Evolutionary conservation across 805 yeast genomes (phyloP), one percentile per base, ranked within the genome.

Genomic region (Saccharomycopsis guyanensis): DNA sequence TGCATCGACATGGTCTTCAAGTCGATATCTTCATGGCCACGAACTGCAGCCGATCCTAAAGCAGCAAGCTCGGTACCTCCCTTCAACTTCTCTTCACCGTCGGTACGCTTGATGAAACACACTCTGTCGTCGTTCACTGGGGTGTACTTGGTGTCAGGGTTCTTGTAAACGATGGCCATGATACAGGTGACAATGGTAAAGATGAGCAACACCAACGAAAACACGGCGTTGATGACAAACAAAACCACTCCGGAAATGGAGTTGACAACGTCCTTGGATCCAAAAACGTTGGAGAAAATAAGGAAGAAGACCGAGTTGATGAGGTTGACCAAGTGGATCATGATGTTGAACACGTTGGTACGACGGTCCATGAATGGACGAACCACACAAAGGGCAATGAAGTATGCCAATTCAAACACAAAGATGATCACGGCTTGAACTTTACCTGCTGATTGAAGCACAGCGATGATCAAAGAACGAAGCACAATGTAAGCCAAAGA

Each of bases 61-160:
- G 53, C 54, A 24, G 42, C 50, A 20, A 51, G 36, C 38, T 51
- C 54, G 3, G 54, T 51, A 15, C 46, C 54, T 8, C 51, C 52
- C n/a, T 45, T 35, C 10, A 40, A 15, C 32, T 49, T 51, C 19
- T 57, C 52, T 39, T 62, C 59, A 29, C 63, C 63, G 46, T 69
- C 79, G 46, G 71, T 70, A 57, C 81, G 73, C 52, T 89, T 89
- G 59, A 93, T 85, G 63, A 93, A 93, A n/a, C 96, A 85, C 43
- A 85, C 93, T 61, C 98, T 78, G 61, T 93, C 98, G 64, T 93
- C 98, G 57, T 83, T 84, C 83, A 91, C 84, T 52, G 96, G 97
- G 67, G 87, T 91, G 68, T 93, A 93, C 56, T 95, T 76, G 7
- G 91, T 78, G 65, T 93, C 98, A 44, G 98, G 97, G 63, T 93